These are phyloP conservation scores for Ceratocystis cacaofunesta DNA, from an alignment of 2,329 filamentous ascomycete species.

Conservation along the genomic window DNA sequence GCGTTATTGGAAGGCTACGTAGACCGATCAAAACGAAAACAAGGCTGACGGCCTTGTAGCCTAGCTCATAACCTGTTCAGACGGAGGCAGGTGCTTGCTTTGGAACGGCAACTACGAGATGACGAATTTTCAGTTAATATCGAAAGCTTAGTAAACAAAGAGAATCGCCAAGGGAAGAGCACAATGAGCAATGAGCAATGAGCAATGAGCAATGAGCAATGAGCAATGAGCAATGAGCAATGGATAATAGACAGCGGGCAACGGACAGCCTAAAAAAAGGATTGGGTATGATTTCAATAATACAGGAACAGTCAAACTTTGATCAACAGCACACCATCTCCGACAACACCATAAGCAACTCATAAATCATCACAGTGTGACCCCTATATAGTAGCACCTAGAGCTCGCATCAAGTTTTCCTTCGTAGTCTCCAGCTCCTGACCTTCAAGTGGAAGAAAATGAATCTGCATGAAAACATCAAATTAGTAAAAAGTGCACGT, in stretches of 20 bases:
- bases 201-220: too few species aligned
- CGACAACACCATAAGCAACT: constrained; percentile 19
- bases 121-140: not conserved
- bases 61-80: not conserved
- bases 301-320: constrained; percentile 10
- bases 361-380: constrained; percentile 20
- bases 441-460: constrained; percentile 50
- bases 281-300: constrained; percentile 13
- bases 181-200: too few species aligned
- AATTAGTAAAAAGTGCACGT: constrained; percentile 18
- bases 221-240: too few species aligned
- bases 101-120: constrained; percentile 12
- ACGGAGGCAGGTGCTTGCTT: not conserved
- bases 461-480: constrained; percentile 33
- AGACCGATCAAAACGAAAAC: constrained; percentile 1
- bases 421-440: constrained; percentile 43
- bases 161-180: constrained; percentile 12
- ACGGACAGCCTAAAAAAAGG: not conserved
- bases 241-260: not conserved
- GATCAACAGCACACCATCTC: constrained; percentile 12
- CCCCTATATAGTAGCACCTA: not conserved
- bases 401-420: constrained; percentile 40
- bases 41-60: not conserved
- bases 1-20: constrained; percentile 1
- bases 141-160: constrained; percentile 14